phyloP scores from a whole-genome alignment of 768 basidiomycete genomes.

The Xerocomus brunneocitrinus region DNA sequence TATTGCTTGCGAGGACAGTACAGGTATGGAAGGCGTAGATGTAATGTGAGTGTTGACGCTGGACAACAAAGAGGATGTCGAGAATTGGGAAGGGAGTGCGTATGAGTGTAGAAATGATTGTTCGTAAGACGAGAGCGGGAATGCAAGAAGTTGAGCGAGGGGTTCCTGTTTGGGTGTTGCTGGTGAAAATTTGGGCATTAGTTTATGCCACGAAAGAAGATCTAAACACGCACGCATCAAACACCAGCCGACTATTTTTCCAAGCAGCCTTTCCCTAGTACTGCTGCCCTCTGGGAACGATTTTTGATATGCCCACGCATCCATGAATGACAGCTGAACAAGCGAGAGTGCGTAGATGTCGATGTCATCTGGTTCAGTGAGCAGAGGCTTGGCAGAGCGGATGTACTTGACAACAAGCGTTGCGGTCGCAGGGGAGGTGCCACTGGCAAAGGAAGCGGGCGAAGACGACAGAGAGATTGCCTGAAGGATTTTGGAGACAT shows the following conservation, averaged over 20 bases:
- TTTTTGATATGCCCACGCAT: slow-evolving; percentile 74
- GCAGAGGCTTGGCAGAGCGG: slow-evolving; percentile 66
- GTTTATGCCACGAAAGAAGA: neutral
- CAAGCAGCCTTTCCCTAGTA: slow-evolving; percentile 50
- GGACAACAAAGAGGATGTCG: slow-evolving; percentile 30
- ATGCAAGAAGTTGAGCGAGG: slow-evolving; percentile 56
- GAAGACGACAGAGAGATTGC: slow-evolving; percentile 43
- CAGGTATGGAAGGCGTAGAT: neutral
- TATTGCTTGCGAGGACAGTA: slow-evolving; percentile 44
- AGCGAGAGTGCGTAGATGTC: slow-evolving; percentile 67
- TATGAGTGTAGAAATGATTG: slow-evolving; percentile 52
- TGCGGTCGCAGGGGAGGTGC: slow-evolving; percentile 11
- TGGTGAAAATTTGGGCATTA: slow-evolving; percentile 22
- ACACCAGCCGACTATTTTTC: slow-evolving; percentile 62
- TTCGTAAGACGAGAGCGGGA: slow-evolving; percentile 66
- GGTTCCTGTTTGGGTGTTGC: slow-evolving; percentile 56
- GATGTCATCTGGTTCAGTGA: slow-evolving; percentile 66
- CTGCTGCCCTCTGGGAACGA: slow-evolving; percentile 59
- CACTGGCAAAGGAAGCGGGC: slow-evolving; percentile 32
- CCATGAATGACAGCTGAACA: slow-evolving; percentile 56
- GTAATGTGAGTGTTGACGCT: neutral
- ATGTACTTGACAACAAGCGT: slow-evolving; percentile 66
- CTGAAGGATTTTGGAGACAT: slow-evolving; percentile 72
- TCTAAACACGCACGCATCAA: slow-evolving; percentile 53
- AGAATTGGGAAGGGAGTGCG: slow-evolving; percentile 46